Evolutionary conservation across 2,329 filamentous ascomycete genomes (phyloP).

Genomic region (Chlorencoelia australis): DNA sequence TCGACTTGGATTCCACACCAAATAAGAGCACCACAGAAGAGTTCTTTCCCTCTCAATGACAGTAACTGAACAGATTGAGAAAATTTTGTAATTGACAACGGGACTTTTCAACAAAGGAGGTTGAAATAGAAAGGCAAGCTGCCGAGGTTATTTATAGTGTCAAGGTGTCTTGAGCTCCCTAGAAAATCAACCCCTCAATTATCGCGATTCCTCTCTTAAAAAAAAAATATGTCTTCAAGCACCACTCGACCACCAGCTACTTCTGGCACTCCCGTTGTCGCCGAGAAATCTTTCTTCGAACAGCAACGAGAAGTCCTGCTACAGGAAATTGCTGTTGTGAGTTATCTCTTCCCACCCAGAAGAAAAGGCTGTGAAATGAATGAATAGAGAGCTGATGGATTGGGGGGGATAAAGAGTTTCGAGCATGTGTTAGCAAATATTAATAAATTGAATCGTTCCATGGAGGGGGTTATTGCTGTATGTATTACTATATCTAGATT

Average conservation of each 20-base stretch:
- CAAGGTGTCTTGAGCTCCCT: too few species aligned
- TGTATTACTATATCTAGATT: neutral
- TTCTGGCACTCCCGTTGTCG: constrained; percentile 8
- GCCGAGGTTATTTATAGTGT: too few species aligned
- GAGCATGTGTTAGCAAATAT: constrained; percentile 92
- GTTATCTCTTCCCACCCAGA: constrained; percentile 12
- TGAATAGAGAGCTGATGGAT: neutral
- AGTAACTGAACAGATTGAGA: too few species aligned
- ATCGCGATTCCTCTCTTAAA: neutral
- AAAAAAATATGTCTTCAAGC: constrained; percentile 21
- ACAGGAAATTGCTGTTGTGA: constrained; percentile 61
- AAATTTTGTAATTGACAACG: too few species aligned
- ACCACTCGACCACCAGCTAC: constrained; percentile 13
- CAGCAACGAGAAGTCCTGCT: constrained; percentile 64
- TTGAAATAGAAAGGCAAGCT: too few species aligned
- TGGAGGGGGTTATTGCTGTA: constrained; percentile 85
- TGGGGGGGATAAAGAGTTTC: constrained; percentile 53
- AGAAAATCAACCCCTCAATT: neutral
- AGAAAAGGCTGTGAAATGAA: neutral
- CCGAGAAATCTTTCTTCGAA: constrained; percentile 59
- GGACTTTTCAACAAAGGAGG: too few species aligned
- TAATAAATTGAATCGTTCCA: constrained; percentile 84
- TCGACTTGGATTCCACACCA: too few species aligned
- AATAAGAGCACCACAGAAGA: too few species aligned
- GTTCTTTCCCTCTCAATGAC: too few species aligned